phyloP scores from a whole-genome alignment of 805 yeast species.

The Candida methanosorbosa region DNA sequence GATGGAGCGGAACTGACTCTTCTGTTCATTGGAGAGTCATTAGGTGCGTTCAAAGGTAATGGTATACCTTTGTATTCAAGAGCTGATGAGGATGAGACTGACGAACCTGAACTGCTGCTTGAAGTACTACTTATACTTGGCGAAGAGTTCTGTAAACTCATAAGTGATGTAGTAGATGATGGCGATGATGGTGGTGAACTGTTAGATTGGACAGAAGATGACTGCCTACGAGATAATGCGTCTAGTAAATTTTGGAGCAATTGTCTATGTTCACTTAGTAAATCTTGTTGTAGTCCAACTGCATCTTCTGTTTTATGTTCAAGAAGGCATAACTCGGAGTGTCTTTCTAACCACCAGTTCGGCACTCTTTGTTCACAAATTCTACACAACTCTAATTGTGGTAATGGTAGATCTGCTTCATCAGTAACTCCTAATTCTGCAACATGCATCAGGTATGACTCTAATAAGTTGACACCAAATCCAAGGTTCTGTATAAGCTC shows the following conservation, averaged over 20 bases:
- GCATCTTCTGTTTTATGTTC: conserved; percentile 80
- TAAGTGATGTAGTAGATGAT: conserved; percentile 5
- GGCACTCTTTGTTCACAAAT: conserved; percentile 90
- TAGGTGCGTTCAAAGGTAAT: conserved; percentile 23
- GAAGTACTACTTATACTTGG: too few species aligned
- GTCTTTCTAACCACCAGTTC: conserved; percentile 93
- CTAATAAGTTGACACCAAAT: conserved; percentile 80
- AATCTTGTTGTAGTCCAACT: conserved; percentile 68
- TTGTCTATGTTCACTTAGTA: conserved; percentile 59
- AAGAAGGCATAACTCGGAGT: conserved; percentile 76
- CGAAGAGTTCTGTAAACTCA: conserved; percentile 9
- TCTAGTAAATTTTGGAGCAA: conserved; percentile 37
- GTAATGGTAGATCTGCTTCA: conserved; percentile 63
- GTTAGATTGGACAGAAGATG: conserved; percentile 14
- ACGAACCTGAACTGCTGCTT: neutral
- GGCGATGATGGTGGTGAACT: conserved; percentile 2
- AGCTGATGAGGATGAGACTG: conserved; percentile 11
- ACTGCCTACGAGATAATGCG: conserved; percentile 21
- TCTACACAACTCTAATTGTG: conserved; percentile 75
- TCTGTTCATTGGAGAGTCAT: conserved; percentile 16
- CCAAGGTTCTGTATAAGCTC: conserved; percentile 72
- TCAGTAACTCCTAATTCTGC: conserved; percentile 58
- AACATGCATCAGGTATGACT: conserved; percentile 57
- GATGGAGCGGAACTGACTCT: conserved; percentile 33
- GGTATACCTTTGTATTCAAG: conserved; percentile 53